Base-by-base conservation (phyloP, 148 eudicot species). In the Silene latifolia region DNA sequence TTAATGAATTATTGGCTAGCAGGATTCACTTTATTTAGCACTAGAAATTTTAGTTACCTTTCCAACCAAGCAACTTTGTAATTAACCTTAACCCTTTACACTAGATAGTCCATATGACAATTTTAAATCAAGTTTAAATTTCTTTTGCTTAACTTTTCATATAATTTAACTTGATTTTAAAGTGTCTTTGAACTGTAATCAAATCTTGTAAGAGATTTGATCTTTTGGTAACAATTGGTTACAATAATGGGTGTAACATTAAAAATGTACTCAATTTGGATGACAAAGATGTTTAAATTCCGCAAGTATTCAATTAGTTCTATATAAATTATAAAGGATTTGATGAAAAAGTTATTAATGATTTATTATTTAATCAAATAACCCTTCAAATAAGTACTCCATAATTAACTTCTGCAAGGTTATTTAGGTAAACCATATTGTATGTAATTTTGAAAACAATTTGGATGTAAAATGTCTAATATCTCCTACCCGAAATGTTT, bases 121-220 rank as follows among this genome's bases (percentile, higher is more conserved):
- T 67, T 9, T 19, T 8, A 46, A 42, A 67, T 4, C 8, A 67
- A 17, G 15, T 69, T n/a, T 5, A 69, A 23, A 23, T 13, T 29
- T 7, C 19, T 21, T 47, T 69, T 69, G 35, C 35, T 69, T 51
- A 47, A 24, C 32, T 69, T 67, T 47, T 27, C 2, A 69, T 48
- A 21, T 2, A 21, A 47, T 48, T 69, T 24, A 39, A 67, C 6
- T 35, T 39, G 1, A 69, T 48, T 69, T 19, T 67, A 67, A 48
- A 69, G 58, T 48, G 20, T 57, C 35, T 21, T 23, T 47, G 32
- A 44, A 47, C 11, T 69, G 59, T 47, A 29, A 57, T 23, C 59
- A 69, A 7, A 69, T 69, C 72, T 69, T 69, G 19, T 69, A 6
- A 58, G 35, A 69, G 72, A 69, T 69, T 32, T n/a, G 42, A 69